Evolutionary conservation across 164 flowering plant species (phyloP).

Genomic region (Vitis riparia): DNA sequence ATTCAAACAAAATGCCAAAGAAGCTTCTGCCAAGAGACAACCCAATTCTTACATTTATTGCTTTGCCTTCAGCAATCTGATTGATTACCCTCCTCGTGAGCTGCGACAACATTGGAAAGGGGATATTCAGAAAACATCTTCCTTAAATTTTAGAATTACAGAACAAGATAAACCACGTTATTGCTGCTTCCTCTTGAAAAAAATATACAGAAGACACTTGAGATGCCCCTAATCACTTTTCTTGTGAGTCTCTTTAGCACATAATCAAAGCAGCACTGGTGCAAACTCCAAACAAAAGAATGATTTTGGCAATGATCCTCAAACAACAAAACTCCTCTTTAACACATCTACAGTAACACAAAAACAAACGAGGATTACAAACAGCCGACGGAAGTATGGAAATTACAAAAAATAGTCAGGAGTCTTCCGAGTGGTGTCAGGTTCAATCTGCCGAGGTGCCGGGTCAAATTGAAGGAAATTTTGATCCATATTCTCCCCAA

Average conservation of each 20-base stretch:
- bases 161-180: constrained; percentile 34
- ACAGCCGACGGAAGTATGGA: constrained; percentile 11
- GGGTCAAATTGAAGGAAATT: constrained; percentile 49
- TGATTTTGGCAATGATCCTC: constrained; percentile 30
- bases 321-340: constrained; percentile 12
- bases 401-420: constrained; percentile 47
- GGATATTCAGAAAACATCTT: background rate
- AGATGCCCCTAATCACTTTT: constrained; percentile 22
- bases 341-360: constrained; percentile 28
- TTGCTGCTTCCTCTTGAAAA: constrained; percentile 28
- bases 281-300: constrained; percentile 54
- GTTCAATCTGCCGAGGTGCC: constrained; percentile 46
- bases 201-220: constrained; percentile 32
- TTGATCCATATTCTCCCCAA: constrained; percentile 51
- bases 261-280: constrained; percentile 28
- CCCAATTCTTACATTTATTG: too few relatives aligned
- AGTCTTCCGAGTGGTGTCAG: constrained; percentile 50
- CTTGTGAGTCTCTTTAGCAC: constrained; percentile 20
- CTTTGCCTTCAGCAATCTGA: too few relatives aligned
- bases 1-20: too few relatives aligned
- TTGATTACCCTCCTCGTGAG: too few relatives aligned
- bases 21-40: too few relatives aligned
- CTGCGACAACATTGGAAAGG: too few relatives aligned
- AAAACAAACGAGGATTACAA: constrained; percentile 20
- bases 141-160: constrained; percentile 18